These are phyloP conservation scores for Sugiyamaella japonica DNA, from an alignment of 1,139 yeast genomes.

Conservation along the genomic window DNA sequence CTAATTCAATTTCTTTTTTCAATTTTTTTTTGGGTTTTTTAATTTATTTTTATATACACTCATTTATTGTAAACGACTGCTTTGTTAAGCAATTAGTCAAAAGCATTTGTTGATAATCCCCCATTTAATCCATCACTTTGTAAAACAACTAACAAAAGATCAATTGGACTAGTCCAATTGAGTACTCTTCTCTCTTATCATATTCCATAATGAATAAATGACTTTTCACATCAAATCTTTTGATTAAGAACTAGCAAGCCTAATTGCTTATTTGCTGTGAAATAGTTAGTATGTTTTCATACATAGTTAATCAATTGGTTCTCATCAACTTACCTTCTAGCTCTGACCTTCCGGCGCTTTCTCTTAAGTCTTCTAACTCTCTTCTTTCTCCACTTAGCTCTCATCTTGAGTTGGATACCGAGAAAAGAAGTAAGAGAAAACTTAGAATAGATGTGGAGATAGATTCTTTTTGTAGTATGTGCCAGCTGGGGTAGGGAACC, in stretches of 20 bases:
- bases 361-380: slow-evolving; percentile 99
- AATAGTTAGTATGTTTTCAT: slow-evolving; percentile 7
- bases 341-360: slow-evolving; percentile 99
- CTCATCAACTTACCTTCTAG: slow-evolving; percentile 54
- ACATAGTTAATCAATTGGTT: neutral
- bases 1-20: neutral
- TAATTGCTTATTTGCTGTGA: slow-evolving; percentile 25
- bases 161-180: slow-evolving; percentile 2
- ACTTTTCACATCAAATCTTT: neutral
- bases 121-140: slow-evolving; percentile 2
- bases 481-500: slow-evolving; percentile 15
- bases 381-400: slow-evolving; percentile 87
- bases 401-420: slow-evolving; percentile 30
- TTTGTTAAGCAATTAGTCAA: slow-evolving; percentile 15
- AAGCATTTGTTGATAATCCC: neutral
- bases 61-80: slow-evolving; percentile 9
- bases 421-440: slow-evolving; percentile 19
- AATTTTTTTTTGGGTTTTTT: slow-evolving; percentile 13
- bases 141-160: neutral
- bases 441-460: slow-evolving; percentile 11
- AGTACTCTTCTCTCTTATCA: neutral
- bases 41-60: slow-evolving; percentile 11
- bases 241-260: slow-evolving; percentile 27
- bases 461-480: slow-evolving; percentile 8
- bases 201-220: slow-evolving; percentile 7